Evolutionary conservation across 2,329 filamentous ascomycete species (phyloP).

Genomic region (Zymoseptoria tritici): DNA sequence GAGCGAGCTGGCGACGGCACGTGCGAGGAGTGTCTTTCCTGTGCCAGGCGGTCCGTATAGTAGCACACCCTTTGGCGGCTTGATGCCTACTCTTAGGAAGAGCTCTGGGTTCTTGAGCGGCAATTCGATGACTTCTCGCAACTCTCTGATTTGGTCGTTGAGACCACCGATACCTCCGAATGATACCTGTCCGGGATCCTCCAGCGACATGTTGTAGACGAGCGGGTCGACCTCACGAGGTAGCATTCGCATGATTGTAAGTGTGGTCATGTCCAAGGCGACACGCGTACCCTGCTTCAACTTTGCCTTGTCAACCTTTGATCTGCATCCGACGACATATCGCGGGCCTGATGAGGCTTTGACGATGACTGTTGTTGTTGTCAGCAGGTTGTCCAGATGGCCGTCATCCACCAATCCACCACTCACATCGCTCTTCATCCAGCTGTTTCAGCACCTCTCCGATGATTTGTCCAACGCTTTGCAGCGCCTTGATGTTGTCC

Average conservation of each 20-base stretch:
- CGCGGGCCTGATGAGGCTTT: constrained; percentile 95
- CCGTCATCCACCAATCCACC: neutral
- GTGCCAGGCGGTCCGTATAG: constrained; percentile 95
- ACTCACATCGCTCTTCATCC: constrained; percentile 94
- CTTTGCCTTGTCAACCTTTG: constrained; percentile 95
- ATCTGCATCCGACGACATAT: constrained; percentile 97
- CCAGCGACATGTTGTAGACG: constrained; percentile 99
- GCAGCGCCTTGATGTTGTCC: constrained; percentile 98
- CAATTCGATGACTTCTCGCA: constrained; percentile 94
- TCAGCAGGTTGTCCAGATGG: constrained; percentile 3
- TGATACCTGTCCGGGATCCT: constrained; percentile 95
- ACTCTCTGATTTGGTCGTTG: constrained; percentile 96
- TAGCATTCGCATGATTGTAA: constrained; percentile 99
- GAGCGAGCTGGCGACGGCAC: constrained; percentile 89
- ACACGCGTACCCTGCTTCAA: constrained; percentile 97
- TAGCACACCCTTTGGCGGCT: constrained; percentile 94
- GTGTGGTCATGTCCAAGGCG: constrained; percentile 96
- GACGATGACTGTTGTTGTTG: constrained; percentile 69
- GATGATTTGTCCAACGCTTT: constrained; percentile 98
- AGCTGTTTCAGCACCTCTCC: constrained; percentile 98
- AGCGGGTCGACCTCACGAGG: constrained; percentile 96
- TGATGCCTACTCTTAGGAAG: constrained; percentile 94
- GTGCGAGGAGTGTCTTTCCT: constrained; percentile 88
- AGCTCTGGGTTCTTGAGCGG: constrained; percentile 98
- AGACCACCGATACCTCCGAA: constrained; percentile 96